A percentile compares a stretch with the other conserved stretches of the same genome.
These are phyloP conservation scores for Artomyces pyxidatus DNA, from an alignment of 768 basidiomycete genomes.

Conservation along the genomic window DNA sequence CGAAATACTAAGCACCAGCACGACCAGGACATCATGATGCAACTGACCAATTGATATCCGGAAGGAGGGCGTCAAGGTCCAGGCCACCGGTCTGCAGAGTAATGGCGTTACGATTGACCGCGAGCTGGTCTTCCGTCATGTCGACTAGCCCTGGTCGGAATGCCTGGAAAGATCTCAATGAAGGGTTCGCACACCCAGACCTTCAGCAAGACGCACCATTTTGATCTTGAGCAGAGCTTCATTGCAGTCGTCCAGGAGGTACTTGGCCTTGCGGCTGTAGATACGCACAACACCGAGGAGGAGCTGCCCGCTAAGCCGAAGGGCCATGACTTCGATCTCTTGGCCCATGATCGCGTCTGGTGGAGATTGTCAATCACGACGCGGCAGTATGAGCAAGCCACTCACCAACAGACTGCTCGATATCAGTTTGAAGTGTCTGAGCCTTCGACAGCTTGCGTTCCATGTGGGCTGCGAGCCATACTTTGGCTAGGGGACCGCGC, in stretches of 20 bases:
- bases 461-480: constrained; percentile 99
- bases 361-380: not conserved
- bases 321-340: constrained; percentile 88
- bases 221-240: constrained; percentile 94
- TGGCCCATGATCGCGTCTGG: constrained; percentile 89
- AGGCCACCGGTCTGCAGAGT: constrained; percentile 72
- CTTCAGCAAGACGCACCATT: constrained; percentile 77
- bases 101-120: constrained; percentile 81
- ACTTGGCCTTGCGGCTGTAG: constrained; percentile 96
- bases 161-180: constrained; percentile 56
- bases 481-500: constrained; percentile 88
- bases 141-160: constrained; percentile 95
- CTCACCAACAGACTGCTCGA: constrained; percentile 87
- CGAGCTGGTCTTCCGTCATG: constrained; percentile 90
- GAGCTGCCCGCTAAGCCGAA: constrained; percentile 93
- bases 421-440: constrained; percentile 90
- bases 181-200: too few relatives aligned
- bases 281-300: constrained; percentile 95
- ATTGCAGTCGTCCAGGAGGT: constrained; percentile 95
- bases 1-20: constrained; percentile 6
- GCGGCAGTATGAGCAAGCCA: constrained; percentile 6
- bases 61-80: constrained; percentile 73
- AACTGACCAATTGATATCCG: constrained; percentile 72
- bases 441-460: constrained; percentile 96
- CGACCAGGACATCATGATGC: not conserved